phyloP scores from a whole-genome alignment of 2,329 filamentous ascomycete genomes.

The Westerdykella sp. region DNA sequence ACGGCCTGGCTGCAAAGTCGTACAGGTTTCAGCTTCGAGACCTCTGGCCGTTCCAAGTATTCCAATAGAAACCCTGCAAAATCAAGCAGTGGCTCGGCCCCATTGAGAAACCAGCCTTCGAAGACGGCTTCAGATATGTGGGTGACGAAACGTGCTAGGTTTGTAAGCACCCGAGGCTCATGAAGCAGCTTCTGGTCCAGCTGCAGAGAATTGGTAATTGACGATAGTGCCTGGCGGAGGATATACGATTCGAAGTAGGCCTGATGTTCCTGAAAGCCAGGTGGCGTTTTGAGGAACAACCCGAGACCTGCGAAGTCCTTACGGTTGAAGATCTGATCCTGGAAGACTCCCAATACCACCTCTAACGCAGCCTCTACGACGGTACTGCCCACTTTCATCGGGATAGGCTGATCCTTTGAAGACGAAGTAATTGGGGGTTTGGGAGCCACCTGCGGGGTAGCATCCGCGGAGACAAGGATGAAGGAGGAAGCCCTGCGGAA shows the following conservation, averaged over 20 bases:
- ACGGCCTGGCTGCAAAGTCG: constrained; percentile 85
- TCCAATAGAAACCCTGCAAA: constrained; percentile 81
- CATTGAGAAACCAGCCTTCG: constrained; percentile 93
- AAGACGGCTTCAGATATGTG: constrained; percentile 88
- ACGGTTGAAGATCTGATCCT: constrained; percentile 75
- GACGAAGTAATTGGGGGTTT: constrained; percentile 56
- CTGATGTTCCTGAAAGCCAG: constrained; percentile 89
- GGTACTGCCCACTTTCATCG: constrained; percentile 54
- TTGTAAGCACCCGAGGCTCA: constrained; percentile 79
- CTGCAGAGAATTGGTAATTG: constrained; percentile 64
- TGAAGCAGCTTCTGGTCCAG: constrained; percentile 64
- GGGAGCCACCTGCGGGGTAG: constrained; percentile 49
- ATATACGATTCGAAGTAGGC: constrained; percentile 93
- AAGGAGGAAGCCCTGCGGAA: constrained; percentile 84
- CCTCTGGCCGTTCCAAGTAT: constrained; percentile 78
- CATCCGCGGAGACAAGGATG: constrained; percentile 72
- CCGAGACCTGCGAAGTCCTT: constrained; percentile 90
- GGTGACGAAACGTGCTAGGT: constrained; percentile 71
- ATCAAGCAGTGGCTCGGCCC: constrained; percentile 75
- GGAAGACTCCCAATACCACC: constrained; percentile 71
- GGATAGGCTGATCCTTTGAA: constrained; percentile 50
- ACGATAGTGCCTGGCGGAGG: constrained; percentile 65
- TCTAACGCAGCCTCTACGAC: constrained; percentile 72
- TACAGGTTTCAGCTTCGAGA: constrained; percentile 76
- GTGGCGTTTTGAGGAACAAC: constrained; percentile 79